phyloP scores from a whole-genome alignment of 208 protist species.

The Perkinsela sp. region DNA sequence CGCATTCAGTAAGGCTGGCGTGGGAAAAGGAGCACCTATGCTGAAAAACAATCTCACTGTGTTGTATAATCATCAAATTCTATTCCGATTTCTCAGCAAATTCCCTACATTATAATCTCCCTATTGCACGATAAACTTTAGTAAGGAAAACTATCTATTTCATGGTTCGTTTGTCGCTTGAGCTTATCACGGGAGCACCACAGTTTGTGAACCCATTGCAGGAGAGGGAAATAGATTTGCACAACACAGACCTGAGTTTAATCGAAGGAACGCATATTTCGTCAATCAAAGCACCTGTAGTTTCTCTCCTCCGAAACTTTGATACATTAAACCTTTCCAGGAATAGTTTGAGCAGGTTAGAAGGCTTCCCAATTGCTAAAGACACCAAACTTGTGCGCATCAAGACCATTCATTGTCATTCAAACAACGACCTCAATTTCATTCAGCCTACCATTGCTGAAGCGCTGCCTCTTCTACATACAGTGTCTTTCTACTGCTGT shows the following conservation, averaged over 20 bases:
- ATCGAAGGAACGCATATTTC: not conserved
- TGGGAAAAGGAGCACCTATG: no score
- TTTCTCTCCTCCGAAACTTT: not conserved
- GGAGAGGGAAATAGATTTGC: not conserved
- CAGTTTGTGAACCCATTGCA: not conserved
- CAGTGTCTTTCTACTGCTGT: not conserved
- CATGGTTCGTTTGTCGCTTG: not conserved
- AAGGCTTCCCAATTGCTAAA: not conserved
- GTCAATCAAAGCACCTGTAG: no score
- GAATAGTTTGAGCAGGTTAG: not conserved
- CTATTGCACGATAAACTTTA: no score
- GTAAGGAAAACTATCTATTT: no score
- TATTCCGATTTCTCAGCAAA: no score
- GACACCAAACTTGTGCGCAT: not conserved
- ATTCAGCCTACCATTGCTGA: not conserved
- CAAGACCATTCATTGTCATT: not conserved
- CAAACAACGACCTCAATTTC: not conserved
- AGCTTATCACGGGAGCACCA: not conserved
- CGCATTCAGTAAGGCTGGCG: no score
- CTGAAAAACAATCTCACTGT: no score
- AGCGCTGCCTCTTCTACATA: not conserved
- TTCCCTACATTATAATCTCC: no score
- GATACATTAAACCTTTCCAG: not conserved
- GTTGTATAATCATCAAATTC: no score
- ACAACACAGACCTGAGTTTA: not conserved